Percentiles rank a stretch among this genome's conserved stretches.
phyloP scores from a whole-genome alignment of 768 basidiomycete species.

The Pholiota microspora region DNA sequence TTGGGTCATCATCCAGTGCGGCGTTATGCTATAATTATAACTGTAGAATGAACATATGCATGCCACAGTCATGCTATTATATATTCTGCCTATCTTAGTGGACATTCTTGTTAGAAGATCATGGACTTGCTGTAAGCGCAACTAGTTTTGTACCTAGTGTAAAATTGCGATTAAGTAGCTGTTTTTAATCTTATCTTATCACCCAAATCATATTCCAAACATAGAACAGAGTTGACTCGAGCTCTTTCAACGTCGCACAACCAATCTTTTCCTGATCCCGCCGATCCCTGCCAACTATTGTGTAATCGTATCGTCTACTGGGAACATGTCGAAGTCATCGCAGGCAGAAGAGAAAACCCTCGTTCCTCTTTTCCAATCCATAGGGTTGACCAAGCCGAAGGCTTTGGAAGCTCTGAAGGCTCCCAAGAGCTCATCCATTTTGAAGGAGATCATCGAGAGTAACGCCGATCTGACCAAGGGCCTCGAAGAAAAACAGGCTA shows the following conservation, averaged over 20 bases:
- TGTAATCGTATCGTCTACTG: not conserved
- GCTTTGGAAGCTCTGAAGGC: slow-evolving; percentile 82
- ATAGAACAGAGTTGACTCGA: not conserved
- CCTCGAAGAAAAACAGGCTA: slow-evolving; percentile 77
- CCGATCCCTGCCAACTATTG: not conserved
- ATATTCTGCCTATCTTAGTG: not conserved
- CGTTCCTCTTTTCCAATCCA: slow-evolving; percentile 63
- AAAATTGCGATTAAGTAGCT: too few relatives aligned
- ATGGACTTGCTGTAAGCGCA: too few relatives aligned
- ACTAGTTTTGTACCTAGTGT: too few relatives aligned
- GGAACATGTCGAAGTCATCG: slow-evolving; percentile 26
- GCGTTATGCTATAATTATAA: not conserved
- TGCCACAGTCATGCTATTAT: not conserved
- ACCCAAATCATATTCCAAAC: not conserved
- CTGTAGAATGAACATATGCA: not conserved
- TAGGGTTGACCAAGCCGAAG: slow-evolving; percentile 74
- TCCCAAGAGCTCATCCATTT: slow-evolving; percentile 67
- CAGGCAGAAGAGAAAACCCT: slow-evolving; percentile 25
- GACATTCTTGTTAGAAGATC: too few relatives aligned
- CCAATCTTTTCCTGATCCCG: not conserved
- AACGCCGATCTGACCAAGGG: slow-evolving; percentile 44
- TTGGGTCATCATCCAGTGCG: not conserved
- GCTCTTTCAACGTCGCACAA: not conserved
- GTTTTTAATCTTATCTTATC: slow-evolving; percentile 1
- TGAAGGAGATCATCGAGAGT: slow-evolving; percentile 67